Base-by-base conservation (phyloP, 1,139 yeast species). In the Schizosaccharomyces versatilis region DNA sequence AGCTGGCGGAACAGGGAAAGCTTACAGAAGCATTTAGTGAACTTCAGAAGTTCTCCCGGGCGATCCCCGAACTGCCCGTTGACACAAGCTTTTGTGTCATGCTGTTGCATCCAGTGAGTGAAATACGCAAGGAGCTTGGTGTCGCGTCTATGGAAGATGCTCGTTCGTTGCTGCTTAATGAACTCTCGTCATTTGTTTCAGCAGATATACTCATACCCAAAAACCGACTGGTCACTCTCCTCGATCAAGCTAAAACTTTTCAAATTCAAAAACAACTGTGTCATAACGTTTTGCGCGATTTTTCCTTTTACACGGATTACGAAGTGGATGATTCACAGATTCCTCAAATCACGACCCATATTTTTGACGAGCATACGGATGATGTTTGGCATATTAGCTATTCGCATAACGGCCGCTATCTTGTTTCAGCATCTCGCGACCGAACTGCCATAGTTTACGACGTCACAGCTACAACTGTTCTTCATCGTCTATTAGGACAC, bases 361-460 rank as follows among this genome's bases (percentile, higher is more conserved):
- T 71, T 0, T 61, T 85, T 24, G 64, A 68, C 1, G 71, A 72
- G 54, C 93, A 84, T 63, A 68, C 71, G 0, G 79, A 81, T 61
- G 95, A 88, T 65, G 93, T 84, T 6, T 88, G 96, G 96, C 81
- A 73, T 63, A 72, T 82, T 14, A 76, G 77, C 58, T 86, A 84
- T 64, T 81, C 93, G 2, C 84, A 86, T 47, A 74, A 76, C 67
- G 96, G 96, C 1, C 73, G 72, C 58, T 79, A 71, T 59, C 69
- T 88, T 54, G 94, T 85, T 8, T 76, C 90, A 0, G 85, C 90
- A 0, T 80, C 93, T 9, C 74, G 78, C 19, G 94, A 84, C 63
- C 75, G 79, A 5, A 71, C 74, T 36, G 71, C 85, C 41, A 69
- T 79, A 38, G 71, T 86, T 15, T 84, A 84, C 69, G 82, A 80